Evolutionary conservation across 768 basidiomycete genomes (phyloP).

Genomic region (Gloeopeniophorella convolvens): DNA sequence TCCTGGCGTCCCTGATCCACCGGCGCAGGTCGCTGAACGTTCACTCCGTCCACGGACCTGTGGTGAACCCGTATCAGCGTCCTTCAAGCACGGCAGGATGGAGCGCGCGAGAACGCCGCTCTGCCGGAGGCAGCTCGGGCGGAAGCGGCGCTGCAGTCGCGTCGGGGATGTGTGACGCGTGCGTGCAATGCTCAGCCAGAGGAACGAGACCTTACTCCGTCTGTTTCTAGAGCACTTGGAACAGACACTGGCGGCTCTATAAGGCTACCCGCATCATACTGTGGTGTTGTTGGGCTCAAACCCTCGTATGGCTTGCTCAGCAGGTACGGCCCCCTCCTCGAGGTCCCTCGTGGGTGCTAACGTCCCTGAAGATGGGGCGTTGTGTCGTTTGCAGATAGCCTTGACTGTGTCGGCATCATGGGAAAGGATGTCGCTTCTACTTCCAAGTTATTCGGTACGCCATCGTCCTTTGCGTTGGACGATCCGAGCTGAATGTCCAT

Average conservation of each 20-base stretch:
- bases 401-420: slow-evolving; percentile 90
- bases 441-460: slow-evolving; percentile 58
- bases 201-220: background rate
- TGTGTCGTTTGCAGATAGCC: slow-evolving; percentile 87
- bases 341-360: background rate
- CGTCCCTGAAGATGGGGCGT: slow-evolving; percentile 69
- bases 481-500: background rate
- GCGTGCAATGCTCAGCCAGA: slow-evolving; percentile 28
- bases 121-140: slow-evolving; percentile 90
- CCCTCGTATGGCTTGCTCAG: slow-evolving; percentile 92
- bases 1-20: background rate
- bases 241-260: slow-evolving; percentile 97
- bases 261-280: slow-evolving; percentile 90
- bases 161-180: slow-evolving; percentile 79
- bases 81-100: slow-evolving; percentile 21
- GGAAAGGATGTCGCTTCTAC: slow-evolving; percentile 46
- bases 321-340: slow-evolving; percentile 41
- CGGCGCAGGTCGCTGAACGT: slow-evolving; percentile 63
- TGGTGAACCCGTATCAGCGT: slow-evolving; percentile 63
- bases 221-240: slow-evolving; percentile 62
- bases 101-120: slow-evolving; percentile 38
- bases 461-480: background rate
- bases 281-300: slow-evolving; percentile 87
- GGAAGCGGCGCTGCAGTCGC: slow-evolving; percentile 94
- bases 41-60: slow-evolving; percentile 68